Base-by-base conservation (phyloP, 2,329 filamentous ascomycete genomes). In the Cryphonectria carpinicola region DNA sequence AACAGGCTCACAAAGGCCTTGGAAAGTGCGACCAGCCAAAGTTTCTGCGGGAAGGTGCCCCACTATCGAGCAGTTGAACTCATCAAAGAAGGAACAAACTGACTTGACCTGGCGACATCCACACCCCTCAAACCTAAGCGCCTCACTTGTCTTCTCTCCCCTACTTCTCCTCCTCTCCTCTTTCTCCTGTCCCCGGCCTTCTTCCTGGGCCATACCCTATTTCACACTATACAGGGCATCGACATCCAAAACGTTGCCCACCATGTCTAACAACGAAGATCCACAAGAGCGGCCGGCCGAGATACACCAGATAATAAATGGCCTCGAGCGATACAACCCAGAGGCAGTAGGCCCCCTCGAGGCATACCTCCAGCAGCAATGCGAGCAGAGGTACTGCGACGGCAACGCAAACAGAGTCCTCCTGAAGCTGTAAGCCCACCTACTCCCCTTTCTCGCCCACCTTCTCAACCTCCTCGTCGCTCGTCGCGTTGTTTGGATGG, bases 281-380 rank as follows among this genome's bases (percentile, higher is more conserved):
- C 93, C 93, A 86, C 91, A 93, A 78, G 93, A 97, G 83, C 88
- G 96, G 82, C 95, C 96, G 77, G 93, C 96, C 76, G 91, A 96
- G 82, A 97, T 99, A 83, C 92, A 94, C 80, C 87, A 85, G 82
- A 98, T 99, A 80, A 94, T 99, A 80, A 97, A 95, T 84, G 95
- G 96, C 77, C 93, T 99, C 74, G 96, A 99, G 84, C 90, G 96
- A 79, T 99, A 99, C 87, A 99, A 99, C 84, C 96, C 96, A 58
- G 96, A 99, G 86, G 97, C 96, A 66, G 97, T 97, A 65, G 89
- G 89, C 73, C 88, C 93, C 75, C 96, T 99, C 82, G 95, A 99
- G 87, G 92, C 93, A 81, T 99, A 99, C 84, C 92, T 99, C 74
- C 88, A 89, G 79, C 91, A 94, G 83, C 96, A 99, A 85, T 99